Evolutionary conservation across 352 stramenopile species (phyloP).

Genomic region (Phytophthora sp.): DNA sequence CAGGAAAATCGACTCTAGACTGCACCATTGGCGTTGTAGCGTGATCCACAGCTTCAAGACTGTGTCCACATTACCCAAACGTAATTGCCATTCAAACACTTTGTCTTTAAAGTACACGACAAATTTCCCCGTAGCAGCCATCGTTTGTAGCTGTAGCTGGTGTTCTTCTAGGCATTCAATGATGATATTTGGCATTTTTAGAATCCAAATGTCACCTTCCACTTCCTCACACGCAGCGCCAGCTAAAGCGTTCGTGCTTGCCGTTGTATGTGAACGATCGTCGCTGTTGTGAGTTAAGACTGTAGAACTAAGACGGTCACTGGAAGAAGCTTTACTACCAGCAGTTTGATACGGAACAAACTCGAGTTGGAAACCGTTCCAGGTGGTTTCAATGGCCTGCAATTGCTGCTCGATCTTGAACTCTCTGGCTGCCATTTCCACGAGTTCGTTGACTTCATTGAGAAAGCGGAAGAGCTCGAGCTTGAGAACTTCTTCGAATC

Average conservation of each 20-base stretch:
- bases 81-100: slow-evolving; percentile 94
- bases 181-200: slow-evolving; percentile 92
- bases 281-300: not conserved
- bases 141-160: slow-evolving; percentile 95
- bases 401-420: slow-evolving; percentile 98
- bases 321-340: slow-evolving; percentile 24
- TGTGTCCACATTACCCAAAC: slow-evolving; percentile 92
- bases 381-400: slow-evolving; percentile 91
- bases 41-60: slow-evolving; percentile 94
- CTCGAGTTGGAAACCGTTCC: slow-evolving; percentile 91
- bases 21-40: slow-evolving; percentile 92
- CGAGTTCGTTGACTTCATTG: slow-evolving; percentile 94
- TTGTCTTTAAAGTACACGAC: slow-evolving; percentile 96
- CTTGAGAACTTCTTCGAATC: slow-evolving; percentile 92
- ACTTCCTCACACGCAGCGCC: slow-evolving; percentile 30
- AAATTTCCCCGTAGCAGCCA: slow-evolving; percentile 96
- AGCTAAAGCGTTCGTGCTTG: slow-evolving; percentile 7
- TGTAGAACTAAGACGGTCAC: not conserved
- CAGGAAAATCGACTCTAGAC: slow-evolving; percentile 95
- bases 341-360: slow-evolving; percentile 91
- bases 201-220: slow-evolving; percentile 87
- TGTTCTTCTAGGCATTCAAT: slow-evolving; percentile 95
- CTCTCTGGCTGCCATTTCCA: slow-evolving; percentile 95
- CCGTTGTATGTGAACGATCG: not conserved
- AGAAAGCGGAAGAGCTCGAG: slow-evolving; percentile 93